Evolutionary conservation across 176 grass and related monocot genomes (phyloP).

Genomic region (Pharus latifolius): DNA sequence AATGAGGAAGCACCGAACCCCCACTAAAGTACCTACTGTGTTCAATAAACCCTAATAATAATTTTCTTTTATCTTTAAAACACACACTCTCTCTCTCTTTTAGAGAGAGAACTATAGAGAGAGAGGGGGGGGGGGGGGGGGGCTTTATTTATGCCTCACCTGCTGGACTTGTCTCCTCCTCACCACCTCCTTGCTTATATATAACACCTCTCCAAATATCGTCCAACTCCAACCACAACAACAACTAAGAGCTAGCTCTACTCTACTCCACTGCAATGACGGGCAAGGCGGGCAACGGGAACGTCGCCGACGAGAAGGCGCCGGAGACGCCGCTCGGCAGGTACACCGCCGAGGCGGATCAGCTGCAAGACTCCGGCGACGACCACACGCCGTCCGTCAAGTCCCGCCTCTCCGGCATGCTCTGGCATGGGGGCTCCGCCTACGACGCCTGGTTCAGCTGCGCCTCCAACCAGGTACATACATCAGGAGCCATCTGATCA

Average conservation of each 20-base stretch:
- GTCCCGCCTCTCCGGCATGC: slow-evolving; percentile 49
- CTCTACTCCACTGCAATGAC: not conserved
- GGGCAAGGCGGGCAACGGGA: slow-evolving; percentile 30
- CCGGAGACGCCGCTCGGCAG: slow-evolving; percentile 35
- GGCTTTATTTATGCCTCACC: slow-evolving; percentile 33
- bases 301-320: slow-evolving; percentile 66
- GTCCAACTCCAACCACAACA: not conserved
- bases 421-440: slow-evolving; percentile 87
- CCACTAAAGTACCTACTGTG: too few relatives aligned
- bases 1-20: too few relatives aligned
- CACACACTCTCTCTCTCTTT: not conserved
- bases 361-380: not conserved
- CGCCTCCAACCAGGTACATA: slow-evolving; percentile 70
- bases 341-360: slow-evolving; percentile 22
- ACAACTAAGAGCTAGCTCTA: not conserved
- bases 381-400: slow-evolving; percentile 19
- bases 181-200: slow-evolving; percentile 17
- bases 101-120: not conserved
- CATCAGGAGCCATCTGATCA: too few relatives aligned
- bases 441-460: slow-evolving; percentile 99
- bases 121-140: not conserved
- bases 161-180: slow-evolving; percentile 22
- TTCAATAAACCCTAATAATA: not conserved
- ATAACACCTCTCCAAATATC: not conserved
- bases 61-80: not conserved